phyloP scores from a whole-genome alignment of 2,329 filamentous ascomycete genomes.

The Fusarium sp. region DNA sequence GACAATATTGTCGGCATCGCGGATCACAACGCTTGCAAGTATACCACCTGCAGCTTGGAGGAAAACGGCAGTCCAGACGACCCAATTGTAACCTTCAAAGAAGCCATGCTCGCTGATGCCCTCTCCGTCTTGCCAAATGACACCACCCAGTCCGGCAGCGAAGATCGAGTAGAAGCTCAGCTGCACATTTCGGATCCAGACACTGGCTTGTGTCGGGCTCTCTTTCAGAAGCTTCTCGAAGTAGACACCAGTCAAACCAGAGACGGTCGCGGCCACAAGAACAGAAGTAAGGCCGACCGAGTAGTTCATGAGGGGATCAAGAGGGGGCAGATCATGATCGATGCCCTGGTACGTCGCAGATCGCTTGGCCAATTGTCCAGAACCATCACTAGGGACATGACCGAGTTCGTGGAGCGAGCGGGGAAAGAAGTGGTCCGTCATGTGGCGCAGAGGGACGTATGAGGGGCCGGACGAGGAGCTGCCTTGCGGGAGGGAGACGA shows the following conservation, averaged over 20 bases:
- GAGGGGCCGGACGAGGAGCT: slow-evolving; percentile 67
- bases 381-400: slow-evolving; percentile 54
- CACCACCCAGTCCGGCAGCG: slow-evolving; percentile 86
- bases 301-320: slow-evolving; percentile 74
- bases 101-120: slow-evolving; percentile 88
- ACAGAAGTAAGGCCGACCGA: slow-evolving; percentile 84
- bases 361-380: slow-evolving; percentile 54
- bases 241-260: slow-evolving; percentile 86
- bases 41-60: slow-evolving; percentile 89
- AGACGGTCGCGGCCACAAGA: slow-evolving; percentile 80
- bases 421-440: slow-evolving; percentile 77
- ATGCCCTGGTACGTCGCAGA: slow-evolving; percentile 95
- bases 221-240: slow-evolving; percentile 95
- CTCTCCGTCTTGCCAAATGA: slow-evolving; percentile 87
- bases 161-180: slow-evolving; percentile 95
- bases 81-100: slow-evolving; percentile 93
- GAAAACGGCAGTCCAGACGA: slow-evolving; percentile 87
- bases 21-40: slow-evolving; percentile 65
- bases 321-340: slow-evolving; percentile 65
- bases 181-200: slow-evolving; percentile 97
- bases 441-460: slow-evolving; percentile 69
- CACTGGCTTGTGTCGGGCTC: slow-evolving; percentile 77
- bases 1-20: slow-evolving; percentile 75
- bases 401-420: slow-evolving; percentile 83
- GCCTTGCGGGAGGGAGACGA: slow-evolving; percentile 82